phyloP scores from a whole-genome alignment of 495 filamentous ascomycete species.

The Ramalina peruviana region DNA sequence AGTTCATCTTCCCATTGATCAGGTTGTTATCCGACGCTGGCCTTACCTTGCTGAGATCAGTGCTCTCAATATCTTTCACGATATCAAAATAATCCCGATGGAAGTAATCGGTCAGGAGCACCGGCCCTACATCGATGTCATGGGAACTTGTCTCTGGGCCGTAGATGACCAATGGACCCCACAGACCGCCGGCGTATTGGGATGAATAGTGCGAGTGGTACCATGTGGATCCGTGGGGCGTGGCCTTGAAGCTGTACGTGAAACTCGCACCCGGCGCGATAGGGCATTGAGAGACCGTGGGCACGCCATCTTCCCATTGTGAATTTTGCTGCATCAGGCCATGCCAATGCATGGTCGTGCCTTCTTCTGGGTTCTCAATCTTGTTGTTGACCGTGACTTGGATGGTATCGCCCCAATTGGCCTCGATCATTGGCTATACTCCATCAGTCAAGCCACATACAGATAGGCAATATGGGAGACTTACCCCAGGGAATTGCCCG shows the following conservation, averaged over 20 bases:
- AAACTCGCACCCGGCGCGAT: constrained; percentile 29
- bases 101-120: constrained; percentile 29
- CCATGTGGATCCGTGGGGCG: constrained; percentile 33
- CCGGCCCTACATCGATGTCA: constrained; percentile 46
- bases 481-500: constrained; percentile 10
- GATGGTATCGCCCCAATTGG: constrained; percentile 47
- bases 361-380: constrained; percentile 21
- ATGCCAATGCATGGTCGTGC: constrained; percentile 36
- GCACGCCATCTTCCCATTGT: constrained; percentile 33
- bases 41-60: not conserved
- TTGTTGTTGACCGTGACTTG: constrained; percentile 43
- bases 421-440: constrained; percentile 38
- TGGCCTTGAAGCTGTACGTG: constrained; percentile 25
- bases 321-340: constrained; percentile 29
- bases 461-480: not conserved
- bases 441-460: not conserved
- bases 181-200: constrained; percentile 31
- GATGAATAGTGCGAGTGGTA: constrained; percentile 34
- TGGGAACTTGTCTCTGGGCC: constrained; percentile 41
- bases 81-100: constrained; percentile 18
- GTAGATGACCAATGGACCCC: constrained; percentile 44
- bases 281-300: constrained; percentile 34
- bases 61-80: constrained; percentile 9
- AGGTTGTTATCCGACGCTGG: constrained; percentile 20
- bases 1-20: constrained; percentile 25